phyloP scores from a whole-genome alignment of 1,284 basidiomycete species.

The Chalciporus piperatoides region DNA sequence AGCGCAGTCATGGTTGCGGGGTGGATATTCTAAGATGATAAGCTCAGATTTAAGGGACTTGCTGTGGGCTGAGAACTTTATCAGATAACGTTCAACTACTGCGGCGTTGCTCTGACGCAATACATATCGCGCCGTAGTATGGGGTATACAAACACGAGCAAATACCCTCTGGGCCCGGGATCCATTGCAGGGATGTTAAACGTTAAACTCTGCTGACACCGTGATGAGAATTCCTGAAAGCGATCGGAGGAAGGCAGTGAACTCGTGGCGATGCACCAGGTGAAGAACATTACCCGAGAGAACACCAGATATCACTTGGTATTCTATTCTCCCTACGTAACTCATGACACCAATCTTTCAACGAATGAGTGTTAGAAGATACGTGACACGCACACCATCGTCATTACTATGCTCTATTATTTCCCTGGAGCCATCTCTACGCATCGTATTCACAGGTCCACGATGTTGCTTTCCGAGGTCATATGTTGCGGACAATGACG shows the following conservation, averaged over 20 bases:
- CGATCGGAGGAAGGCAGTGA: no score
- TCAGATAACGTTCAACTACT: background rate
- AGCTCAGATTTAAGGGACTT: background rate
- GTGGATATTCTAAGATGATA: background rate
- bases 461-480: background rate
- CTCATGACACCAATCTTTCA: no score
- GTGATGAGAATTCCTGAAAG: no score
- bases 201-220: no score
- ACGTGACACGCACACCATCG: background rate
- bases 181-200: no score
- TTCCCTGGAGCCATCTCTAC: background rate
- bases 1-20: slow-evolving; percentile 32
- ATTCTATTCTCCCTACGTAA: no score
- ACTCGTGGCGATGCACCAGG: no score
- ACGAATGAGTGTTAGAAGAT: background rate
- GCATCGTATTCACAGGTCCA: background rate
- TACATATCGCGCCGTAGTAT: no score
- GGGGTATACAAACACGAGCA: background rate
- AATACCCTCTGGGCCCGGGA: background rate
- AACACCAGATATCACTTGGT: no score
- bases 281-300: background rate
- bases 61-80: background rate
- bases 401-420: background rate
- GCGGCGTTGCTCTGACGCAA: no score
- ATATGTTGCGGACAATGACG: background rate